Conservation (phyloP, 148 eudicot species). For the Amaranthus palmeri region DNA sequence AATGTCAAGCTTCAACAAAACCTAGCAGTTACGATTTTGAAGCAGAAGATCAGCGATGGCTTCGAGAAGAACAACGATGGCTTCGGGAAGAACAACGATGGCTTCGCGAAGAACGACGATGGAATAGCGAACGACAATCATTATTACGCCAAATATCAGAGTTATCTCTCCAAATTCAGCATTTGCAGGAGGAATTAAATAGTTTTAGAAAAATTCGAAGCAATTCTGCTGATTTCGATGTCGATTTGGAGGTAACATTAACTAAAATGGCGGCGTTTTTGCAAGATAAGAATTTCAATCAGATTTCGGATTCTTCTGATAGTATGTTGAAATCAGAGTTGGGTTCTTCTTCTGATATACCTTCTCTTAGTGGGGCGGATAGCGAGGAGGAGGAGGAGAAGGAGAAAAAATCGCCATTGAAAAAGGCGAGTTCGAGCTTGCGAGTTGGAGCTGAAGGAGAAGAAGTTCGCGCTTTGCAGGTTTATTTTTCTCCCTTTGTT, state of each 20-base stretch:
- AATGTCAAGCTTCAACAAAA: slow-evolving; percentile 6
- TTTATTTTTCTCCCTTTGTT: slow-evolving; percentile 1
- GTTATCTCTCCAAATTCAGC: slow-evolving; percentile 42
- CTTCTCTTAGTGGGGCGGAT: slow-evolving; percentile 4
- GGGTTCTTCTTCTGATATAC: background rate
- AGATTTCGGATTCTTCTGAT: slow-evolving; percentile 21
- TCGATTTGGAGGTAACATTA: slow-evolving; percentile 11
- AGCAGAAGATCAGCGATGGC: slow-evolving; percentile 69
- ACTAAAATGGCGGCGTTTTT: slow-evolving; percentile 37
- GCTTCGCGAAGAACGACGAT: slow-evolving; percentile 75
- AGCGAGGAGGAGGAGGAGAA: slow-evolving; percentile 1
- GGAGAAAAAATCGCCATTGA: slow-evolving; percentile 11
- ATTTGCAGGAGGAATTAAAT: slow-evolving; percentile 37
- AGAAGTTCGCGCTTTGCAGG: slow-evolving; percentile 72
- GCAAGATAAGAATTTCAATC: slow-evolving; percentile 31
- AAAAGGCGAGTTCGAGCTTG: slow-evolving; percentile 19
- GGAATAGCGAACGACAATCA: slow-evolving; percentile 62
- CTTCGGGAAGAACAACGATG: slow-evolving; percentile 90
- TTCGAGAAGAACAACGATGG: slow-evolving; percentile 93
- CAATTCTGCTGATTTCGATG: slow-evolving; percentile 13
- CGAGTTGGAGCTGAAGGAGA: slow-evolving; percentile 54
- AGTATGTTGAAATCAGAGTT: slow-evolving; percentile 6
- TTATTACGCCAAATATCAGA: slow-evolving; percentile 44
- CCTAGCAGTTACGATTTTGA: background rate
- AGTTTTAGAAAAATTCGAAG: slow-evolving; percentile 5